These are phyloP conservation scores for Erodium trifolium DNA, from an alignment of 441 rosid genomes.

Conservation along the genomic window DNA sequence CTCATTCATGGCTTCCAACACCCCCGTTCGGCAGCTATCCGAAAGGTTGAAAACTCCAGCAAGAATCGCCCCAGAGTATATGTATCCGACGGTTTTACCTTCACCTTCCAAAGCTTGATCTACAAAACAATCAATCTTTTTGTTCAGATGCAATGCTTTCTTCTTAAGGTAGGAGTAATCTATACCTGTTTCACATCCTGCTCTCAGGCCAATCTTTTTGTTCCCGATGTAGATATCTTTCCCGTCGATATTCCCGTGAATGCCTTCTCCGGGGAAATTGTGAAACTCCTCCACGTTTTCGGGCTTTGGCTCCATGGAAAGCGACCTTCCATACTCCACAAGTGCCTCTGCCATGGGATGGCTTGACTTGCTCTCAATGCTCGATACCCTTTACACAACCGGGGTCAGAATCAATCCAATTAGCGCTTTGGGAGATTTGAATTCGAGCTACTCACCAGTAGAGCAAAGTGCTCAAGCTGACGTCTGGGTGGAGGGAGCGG, in stretches of 20 bases:
- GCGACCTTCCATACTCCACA: slow-evolving; percentile 48
- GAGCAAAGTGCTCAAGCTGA: slow-evolving; percentile 37
- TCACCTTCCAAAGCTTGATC: slow-evolving; percentile 18
- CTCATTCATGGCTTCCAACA: slow-evolving; percentile 43
- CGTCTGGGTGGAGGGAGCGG: slow-evolving; percentile 33
- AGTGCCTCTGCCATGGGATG: slow-evolving; percentile 88
- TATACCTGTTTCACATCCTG: slow-evolving; percentile 52
- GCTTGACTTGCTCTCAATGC: slow-evolving; percentile 85
- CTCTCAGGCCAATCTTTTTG: slow-evolving; percentile 50
- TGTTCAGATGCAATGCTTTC: background rate
- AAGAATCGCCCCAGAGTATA: slow-evolving; percentile 34
- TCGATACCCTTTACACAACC: slow-evolving; percentile 52
- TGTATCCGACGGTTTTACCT: slow-evolving; percentile 59
- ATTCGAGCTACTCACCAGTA: slow-evolving; percentile 40
- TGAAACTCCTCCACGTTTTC: slow-evolving; percentile 53
- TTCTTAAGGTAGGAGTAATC: background rate
- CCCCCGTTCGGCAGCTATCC: slow-evolving; percentile 73
- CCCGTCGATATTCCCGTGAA: slow-evolving; percentile 63
- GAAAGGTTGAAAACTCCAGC: slow-evolving; percentile 61
- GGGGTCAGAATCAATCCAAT: background rate
- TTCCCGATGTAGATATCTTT: slow-evolving; percentile 58
- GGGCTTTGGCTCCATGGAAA: slow-evolving; percentile 55
- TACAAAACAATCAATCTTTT: background rate
- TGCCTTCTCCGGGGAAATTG: slow-evolving; percentile 84
- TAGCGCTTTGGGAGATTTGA: background rate